Evolutionary conservation across 768 basidiomycete genomes (phyloP), one percentile per base, ranked within the genome.

Genomic region (Rhodotorula paludigena): DNA sequence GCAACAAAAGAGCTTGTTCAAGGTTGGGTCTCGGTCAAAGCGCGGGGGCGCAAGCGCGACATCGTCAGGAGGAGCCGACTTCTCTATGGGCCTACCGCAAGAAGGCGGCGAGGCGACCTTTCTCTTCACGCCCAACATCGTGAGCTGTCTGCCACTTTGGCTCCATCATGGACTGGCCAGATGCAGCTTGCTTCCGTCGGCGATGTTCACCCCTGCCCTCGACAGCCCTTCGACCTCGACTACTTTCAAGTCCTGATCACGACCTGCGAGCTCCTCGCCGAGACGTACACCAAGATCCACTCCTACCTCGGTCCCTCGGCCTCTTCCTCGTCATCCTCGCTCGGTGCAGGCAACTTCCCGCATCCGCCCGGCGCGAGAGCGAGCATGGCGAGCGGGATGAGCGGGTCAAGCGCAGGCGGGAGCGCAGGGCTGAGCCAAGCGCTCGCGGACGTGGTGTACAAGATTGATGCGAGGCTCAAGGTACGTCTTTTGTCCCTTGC

Each of bases 211-310:
- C n/a, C 25, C 45, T n/a, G 12, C 25, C 16, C 3, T 49, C 21
- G 6, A 59, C 69, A 92, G 90, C 88, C 91, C n/a, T 93, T 92
- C 78, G 81, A 87, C 5, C 78, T 93, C 61, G 91, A 93, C 78
- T 93, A 94, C 76, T 87, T 89, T 72, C 88, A 93, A 79, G 89
- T 89, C 16, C 84, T 92, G 42, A 84, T 91, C 60, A 90, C 91
- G 41, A 85, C 92, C 35, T 85, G 92, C 60, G 92, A 93, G 76
- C 88, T 93, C 55, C 83, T 93, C 47, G 89, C 89, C 25, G 90
- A 92, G 75, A 85, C 90, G 38, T 94, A 93, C 81, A 86, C 89
- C 78, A 91, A 90, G 78, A 87, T 94, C 47, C 84, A 84, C 15
- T 86, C 86, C 75, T 84, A 90, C 58, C 85, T 94, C 32, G 90